A percentile compares a stretch with the other conserved stretches of the same genome.
Conservation (phyloP, 768 basidiomycete species). For the Macrolepiota fuliginosa region DNA sequence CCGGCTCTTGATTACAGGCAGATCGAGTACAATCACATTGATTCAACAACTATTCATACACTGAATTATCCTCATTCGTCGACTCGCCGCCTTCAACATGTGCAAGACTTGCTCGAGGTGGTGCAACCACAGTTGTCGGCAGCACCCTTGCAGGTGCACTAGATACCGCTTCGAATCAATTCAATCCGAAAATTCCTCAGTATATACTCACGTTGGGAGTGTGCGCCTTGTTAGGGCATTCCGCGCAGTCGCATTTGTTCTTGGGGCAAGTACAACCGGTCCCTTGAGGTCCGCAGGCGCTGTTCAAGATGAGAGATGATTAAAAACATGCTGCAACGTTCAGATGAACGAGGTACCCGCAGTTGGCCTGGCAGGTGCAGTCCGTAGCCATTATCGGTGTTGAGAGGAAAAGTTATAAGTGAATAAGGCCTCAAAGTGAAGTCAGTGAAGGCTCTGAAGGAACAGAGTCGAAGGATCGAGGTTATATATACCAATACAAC, state of each 20-base stretch:
- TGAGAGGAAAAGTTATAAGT: neutral
- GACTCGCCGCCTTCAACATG: neutral
- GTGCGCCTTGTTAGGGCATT: constrained; percentile 9
- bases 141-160: neutral
- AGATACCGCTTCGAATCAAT: neutral
- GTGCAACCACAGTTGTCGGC: constrained; percentile 4
- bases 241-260: neutral
- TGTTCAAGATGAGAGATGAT: neutral
- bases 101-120: neutral
- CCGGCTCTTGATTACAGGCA: too few species aligned
- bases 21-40: neutral
- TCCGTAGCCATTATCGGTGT: constrained; percentile 1
- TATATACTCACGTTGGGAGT: neutral
- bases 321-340: neutral
- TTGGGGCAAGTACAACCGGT: constrained; percentile 4
- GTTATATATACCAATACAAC: neutral
- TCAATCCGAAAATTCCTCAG: neutral
- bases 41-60: neutral
- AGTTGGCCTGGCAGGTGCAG: constrained; percentile 2
- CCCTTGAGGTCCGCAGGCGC: neutral
- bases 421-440: neutral
- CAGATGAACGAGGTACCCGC: neutral
- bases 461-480: neutral
- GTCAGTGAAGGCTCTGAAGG: neutral
- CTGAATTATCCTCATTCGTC: neutral